Percentiles rank a stretch among this genome's conserved stretches.
phyloP scores from a whole-genome alignment of 1,284 basidiomycete species.

The Rhodotorula sp. region DNA sequence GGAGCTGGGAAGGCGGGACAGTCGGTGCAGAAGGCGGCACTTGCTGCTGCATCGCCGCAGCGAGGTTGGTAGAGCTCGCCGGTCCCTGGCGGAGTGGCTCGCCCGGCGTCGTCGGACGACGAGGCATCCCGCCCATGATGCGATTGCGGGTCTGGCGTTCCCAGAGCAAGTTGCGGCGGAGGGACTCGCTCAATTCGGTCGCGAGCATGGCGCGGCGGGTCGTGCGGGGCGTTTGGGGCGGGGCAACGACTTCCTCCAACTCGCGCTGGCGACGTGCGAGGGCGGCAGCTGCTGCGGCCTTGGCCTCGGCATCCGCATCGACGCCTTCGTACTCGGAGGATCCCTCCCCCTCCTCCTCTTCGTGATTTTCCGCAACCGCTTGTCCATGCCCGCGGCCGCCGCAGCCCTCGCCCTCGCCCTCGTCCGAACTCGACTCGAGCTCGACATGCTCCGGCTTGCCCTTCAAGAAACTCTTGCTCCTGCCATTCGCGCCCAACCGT shows the following conservation, averaged over 20 bases:
- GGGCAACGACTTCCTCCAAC: constrained; percentile 53
- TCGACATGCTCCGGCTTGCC: constrained; percentile 65
- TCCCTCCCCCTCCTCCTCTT: constrained; percentile 17
- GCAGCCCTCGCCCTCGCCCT: constrained; percentile 55
- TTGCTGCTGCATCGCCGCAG: neutral
- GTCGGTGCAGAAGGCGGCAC: neutral
- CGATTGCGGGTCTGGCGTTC: constrained; percentile 56
- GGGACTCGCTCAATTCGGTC: constrained; percentile 78
- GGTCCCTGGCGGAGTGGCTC: constrained; percentile 21
- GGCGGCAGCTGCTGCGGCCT: constrained; percentile 17
- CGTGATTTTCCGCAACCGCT: neutral
- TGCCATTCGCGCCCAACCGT: constrained; percentile 46
- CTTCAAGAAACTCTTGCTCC: constrained; percentile 33
- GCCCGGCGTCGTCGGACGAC: constrained; percentile 16
- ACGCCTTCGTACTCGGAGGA: constrained; percentile 28
- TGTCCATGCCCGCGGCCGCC: constrained; percentile 11
- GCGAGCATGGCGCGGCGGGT: constrained; percentile 78
- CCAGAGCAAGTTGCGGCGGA: constrained; percentile 79
- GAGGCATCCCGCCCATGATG: constrained; percentile 26
- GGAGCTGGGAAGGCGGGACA: neutral
- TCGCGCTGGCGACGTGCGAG: constrained; percentile 24
- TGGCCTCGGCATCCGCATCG: constrained; percentile 9
- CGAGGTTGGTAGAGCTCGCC: constrained; percentile 11
- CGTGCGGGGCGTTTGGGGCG: constrained; percentile 77
- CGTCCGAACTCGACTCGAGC: constrained; percentile 65